These are phyloP conservation scores for Kluyveromyces siamensis DNA, from an alignment of 805 yeast genomes.

Conservation along the genomic window DNA sequence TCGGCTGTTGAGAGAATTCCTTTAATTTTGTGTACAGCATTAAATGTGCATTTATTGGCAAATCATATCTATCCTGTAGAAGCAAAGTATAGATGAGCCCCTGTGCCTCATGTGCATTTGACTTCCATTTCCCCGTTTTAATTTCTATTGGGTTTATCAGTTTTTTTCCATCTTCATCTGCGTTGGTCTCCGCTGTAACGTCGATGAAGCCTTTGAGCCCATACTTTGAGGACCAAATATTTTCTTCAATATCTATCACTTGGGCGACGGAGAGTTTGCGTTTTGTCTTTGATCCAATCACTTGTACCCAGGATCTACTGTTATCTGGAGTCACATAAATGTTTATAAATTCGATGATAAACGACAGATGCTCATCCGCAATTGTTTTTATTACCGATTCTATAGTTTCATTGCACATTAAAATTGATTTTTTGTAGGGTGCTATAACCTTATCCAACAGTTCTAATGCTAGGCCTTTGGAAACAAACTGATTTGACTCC, in stretches of 20 bases:
- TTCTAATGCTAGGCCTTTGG: conserved; percentile 5
- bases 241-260: conserved; percentile 80
- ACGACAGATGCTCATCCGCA: conserved; percentile 36
- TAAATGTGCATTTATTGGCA: conserved; percentile 54
- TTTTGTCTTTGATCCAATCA: conserved; percentile 26
- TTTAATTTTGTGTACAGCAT: conserved; percentile 65
- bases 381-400: conserved; percentile 37
- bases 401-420: conserved; percentile 43
- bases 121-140: conserved; percentile 67
- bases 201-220: conserved; percentile 89
- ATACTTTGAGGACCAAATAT: conserved; percentile 81
- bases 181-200: conserved; percentile 63
- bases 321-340: conserved; percentile 33
- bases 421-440: conserved; percentile 40
- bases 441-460: conserved; percentile 36
- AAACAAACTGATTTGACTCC: conserved; percentile 23
- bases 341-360: conserved; percentile 45
- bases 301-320: conserved; percentile 11
- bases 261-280: conserved; percentile 46
- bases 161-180: conserved; percentile 34
- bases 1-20: conserved; percentile 45
- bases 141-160: conserved; percentile 75
- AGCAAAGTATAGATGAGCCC: conserved; percentile 72
- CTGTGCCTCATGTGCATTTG: conserved; percentile 74
- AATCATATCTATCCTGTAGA: conserved; percentile 68